phyloP scores from a whole-genome alignment of 441 rosid species.

The Gossypium gossypioides region DNA sequence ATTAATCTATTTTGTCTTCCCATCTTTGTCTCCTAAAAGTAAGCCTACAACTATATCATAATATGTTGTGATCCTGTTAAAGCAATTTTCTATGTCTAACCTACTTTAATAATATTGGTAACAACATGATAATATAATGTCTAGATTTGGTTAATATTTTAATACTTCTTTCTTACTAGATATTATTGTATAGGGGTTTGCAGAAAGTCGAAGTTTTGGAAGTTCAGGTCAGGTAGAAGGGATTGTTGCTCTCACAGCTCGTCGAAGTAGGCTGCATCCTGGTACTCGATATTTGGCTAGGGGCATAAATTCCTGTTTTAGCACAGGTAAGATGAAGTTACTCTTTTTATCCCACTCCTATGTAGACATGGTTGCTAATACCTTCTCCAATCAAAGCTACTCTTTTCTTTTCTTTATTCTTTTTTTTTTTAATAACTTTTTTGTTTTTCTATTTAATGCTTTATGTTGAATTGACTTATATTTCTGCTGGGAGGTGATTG shows the following conservation, averaged over 20 bases:
- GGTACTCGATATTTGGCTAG: conserved; percentile 98
- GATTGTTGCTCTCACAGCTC: conserved; percentile 76
- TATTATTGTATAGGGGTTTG: conserved; percentile 89
- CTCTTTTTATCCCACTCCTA: not conserved
- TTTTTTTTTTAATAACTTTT: not conserved
- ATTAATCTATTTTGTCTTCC: not conserved
- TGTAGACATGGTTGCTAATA: not conserved
- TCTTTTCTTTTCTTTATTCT: not conserved
- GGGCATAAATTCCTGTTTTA: conserved; percentile 90
- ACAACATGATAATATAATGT: not conserved
- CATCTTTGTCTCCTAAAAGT: not conserved
- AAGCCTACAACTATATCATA: not conserved
- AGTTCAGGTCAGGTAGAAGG: conserved; percentile 93
- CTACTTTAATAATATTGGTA: not conserved
- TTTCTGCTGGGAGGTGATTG: not conserved
- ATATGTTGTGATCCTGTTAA: not conserved
- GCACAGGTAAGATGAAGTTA: conserved; percentile 52
- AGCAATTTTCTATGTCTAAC: not conserved
- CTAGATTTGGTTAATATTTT: conserved; percentile 17
- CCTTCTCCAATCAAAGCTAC: not conserved
- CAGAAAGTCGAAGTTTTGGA: conserved; percentile 90
- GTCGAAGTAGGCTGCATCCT: conserved; percentile 93
- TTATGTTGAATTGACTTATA: conserved; percentile 1
- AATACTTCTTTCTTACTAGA: conserved; percentile 37
- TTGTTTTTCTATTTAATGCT: not conserved